Base-by-base conservation (phyloP, 176 grass and related monocot genomes). In the Microstegium vimineum region DNA sequence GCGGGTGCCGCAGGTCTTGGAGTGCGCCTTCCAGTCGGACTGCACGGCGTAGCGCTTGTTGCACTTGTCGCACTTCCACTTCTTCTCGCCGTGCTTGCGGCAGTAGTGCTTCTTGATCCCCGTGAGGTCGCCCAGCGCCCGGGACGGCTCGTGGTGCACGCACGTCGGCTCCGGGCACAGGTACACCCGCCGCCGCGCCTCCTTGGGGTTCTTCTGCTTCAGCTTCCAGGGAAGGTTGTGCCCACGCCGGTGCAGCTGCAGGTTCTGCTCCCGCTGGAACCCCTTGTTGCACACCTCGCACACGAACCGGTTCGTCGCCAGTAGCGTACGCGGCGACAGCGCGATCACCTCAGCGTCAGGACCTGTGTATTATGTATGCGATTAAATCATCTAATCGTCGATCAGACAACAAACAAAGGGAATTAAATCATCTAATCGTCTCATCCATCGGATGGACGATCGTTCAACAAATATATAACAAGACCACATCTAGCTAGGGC, bases 31-130 rank as follows among this genome's bases (percentile, higher is more conserved):
- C 97, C 97, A 99, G 83, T 99, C 96, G 5, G 93, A 95, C 89
- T 99, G 96, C 27, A 99, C 96, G 17, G 96, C 96, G 71, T 99
- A 99, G 83, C 93, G 91, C 83, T 99, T 99, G 76, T 87, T 88
- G 91, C 96, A 99, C 92, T 99, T 99, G 77, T 95, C 96, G 68
- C 96, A 99, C 81, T 95, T 95, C 96, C 96, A 99, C 91, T 99
- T 99, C 91, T 99, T 99, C 91, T 99, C 96, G 59, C 96, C 96
- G 88, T 99, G 96, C 93, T 99, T 99, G 59, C 96, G 96, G 91
- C 91, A 94, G 89, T 61, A 99, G 87, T 99, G 96, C 85, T 99
- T 99, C 87, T 98, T 98, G 90, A 98, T 93, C 0, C 95, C 95
- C 0, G 95, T 98, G 41, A 98, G 85, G 87, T 98, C 95, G 43